Evolutionary conservation across 1,284 basidiomycete genomes (phyloP), one percentile per base, ranked within the genome.

Genomic region (Ceratobasidium sp.): DNA sequence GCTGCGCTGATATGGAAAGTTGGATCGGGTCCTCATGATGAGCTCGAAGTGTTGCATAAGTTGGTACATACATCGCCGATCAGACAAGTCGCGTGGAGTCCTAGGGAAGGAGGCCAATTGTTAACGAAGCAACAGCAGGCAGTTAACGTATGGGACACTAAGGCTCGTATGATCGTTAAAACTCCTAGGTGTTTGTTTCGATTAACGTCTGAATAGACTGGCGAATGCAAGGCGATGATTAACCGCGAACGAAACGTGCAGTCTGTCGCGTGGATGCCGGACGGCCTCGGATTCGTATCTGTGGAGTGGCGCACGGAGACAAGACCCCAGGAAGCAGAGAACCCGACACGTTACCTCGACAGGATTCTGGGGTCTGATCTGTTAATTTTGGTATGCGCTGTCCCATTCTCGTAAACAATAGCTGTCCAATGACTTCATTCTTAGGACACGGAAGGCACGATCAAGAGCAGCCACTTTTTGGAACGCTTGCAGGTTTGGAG

Each of bases 211-310:
- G 33, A 28, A 20, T 58, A 94, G 92, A 90, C 92, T 77, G 93
- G 93, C 79, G 91, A 93, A 68, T 94, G 92, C 82, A 89, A 87
- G 81, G 90, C 88, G 83, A 94, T 91, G 0, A 93, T 95, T 78
- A 92, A 89, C 93, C 3, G 85, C 87, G 72, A 33, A 4, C 86
- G 86, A 28, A 85, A 86, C 51, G 89, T 95, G 6, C 91, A 93
- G 82, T 90, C 92, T 0, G 88, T 95, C 53, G 88, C 90, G 61
- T 95, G 94, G 93, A 89, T 92, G 83, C 91, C 93, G 86, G 69
- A 33, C 33, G 90, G 91, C 60, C 87, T 91, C 85, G 89, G 92
- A 9, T 81, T 81, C 56, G 63, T 79, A 10, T 77, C 70, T 18
- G 69, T 81, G 7, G 80, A 81, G 58, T 67, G 70, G 73, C 40